These are phyloP conservation scores for Skeletonema tropicum DNA, from an alignment of 108 stramenopile species.

Conservation along the genomic window DNA sequence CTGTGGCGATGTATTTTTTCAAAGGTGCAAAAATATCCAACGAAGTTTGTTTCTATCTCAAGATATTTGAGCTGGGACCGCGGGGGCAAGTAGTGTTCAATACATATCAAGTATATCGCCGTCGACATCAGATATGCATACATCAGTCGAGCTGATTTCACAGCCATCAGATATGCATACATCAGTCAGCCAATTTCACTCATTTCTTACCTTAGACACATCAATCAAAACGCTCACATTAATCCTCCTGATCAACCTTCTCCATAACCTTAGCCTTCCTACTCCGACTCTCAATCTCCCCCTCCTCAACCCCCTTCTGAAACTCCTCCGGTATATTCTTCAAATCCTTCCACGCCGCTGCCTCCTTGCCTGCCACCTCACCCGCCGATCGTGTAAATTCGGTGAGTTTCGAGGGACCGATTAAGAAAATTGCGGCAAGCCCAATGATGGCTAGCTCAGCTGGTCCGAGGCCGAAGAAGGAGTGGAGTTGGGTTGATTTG, in stretches of 20 bases:
- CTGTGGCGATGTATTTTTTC: background rate
- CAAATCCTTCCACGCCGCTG: slow-evolving; percentile 47
- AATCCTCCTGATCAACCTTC: slow-evolving; percentile 36
- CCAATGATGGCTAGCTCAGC: slow-evolving; percentile 77
- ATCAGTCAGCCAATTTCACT: background rate
- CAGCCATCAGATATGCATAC: no score
- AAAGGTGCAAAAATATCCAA: background rate
- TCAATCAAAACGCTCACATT: no score
- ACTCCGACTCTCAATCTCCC: slow-evolving; percentile 63
- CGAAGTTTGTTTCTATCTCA: background rate
- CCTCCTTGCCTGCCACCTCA: slow-evolving; percentile 64
- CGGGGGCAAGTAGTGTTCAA: background rate
- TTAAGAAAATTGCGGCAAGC: slow-evolving; percentile 59
- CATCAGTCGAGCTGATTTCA: no score
- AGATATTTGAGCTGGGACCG: background rate
- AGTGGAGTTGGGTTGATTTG: slow-evolving; percentile 20
- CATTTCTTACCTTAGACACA: slow-evolving; percentile 1
- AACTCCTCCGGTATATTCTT: slow-evolving; percentile 78
- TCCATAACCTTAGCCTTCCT: slow-evolving; percentile 77
- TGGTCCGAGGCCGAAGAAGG: slow-evolving; percentile 78
- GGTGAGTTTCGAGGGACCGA: slow-evolving; percentile 76
- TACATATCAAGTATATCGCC: background rate
- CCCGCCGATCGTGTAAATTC: slow-evolving; percentile 61
- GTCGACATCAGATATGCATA: background rate
- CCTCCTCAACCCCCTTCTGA: slow-evolving; percentile 80